Evolutionary conservation across 441 rosid genomes (phyloP).

Genomic region (Hura crepitans): DNA sequence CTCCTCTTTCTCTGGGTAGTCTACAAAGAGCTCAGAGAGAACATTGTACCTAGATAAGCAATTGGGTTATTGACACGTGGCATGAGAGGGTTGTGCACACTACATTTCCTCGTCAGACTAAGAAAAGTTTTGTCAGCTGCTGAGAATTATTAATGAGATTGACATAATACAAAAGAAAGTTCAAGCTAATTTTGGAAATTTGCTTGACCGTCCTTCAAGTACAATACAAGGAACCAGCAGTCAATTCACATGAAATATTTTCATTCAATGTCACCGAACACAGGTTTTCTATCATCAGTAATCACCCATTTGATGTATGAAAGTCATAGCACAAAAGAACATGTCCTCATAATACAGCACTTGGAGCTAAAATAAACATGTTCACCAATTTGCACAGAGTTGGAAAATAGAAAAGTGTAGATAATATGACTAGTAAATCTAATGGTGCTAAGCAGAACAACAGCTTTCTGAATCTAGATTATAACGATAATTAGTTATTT

Average conservation of each 20-base stretch:
- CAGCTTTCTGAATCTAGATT: too few relatives aligned
- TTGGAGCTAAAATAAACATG: too few relatives aligned
- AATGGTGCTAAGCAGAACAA: too few relatives aligned
- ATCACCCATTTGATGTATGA: background rate
- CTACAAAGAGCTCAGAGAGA: slow-evolving; percentile 8
- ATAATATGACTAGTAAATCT: too few relatives aligned
- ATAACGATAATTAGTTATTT: too few relatives aligned
- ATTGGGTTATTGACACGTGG: slow-evolving; percentile 23
- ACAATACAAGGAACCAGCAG: background rate
- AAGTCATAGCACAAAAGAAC: too few relatives aligned
- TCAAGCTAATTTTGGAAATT: background rate
- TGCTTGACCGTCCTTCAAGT: background rate
- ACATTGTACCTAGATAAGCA: slow-evolving; percentile 11
- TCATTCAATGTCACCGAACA: background rate
- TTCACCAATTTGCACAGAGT: too few relatives aligned
- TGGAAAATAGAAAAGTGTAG: too few relatives aligned
- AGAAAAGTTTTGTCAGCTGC: background rate
- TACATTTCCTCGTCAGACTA: slow-evolving; percentile 30
- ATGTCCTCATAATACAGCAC: too few relatives aligned
- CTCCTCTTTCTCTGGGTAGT: slow-evolving; percentile 12
- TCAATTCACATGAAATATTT: background rate
- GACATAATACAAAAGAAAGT: background rate
- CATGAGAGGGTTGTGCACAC: slow-evolving; percentile 23
- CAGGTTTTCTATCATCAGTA: background rate
- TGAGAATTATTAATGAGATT: background rate